Evolutionary conservation across 164 flowering plant species (phyloP), one percentile per base, ranked within the genome.

Genomic region (Piper longum): DNA sequence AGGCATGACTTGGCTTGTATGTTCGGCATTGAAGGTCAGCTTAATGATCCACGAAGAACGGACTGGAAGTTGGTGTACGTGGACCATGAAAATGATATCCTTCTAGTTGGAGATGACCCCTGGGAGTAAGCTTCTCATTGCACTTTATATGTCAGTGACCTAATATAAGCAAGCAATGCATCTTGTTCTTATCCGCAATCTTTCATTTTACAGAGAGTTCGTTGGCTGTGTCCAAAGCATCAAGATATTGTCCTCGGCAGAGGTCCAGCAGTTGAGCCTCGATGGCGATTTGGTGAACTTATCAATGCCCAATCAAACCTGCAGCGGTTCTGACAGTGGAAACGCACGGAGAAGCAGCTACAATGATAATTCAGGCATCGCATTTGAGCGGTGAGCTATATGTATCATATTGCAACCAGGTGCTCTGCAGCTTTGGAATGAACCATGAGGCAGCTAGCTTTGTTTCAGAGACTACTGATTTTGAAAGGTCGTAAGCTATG

Each of bases 1-100:
- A 79, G 86, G 73, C 79, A 74, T 63, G 98, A 85, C 67, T 75
- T 91, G 56, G 96, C 95, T 13, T 81, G 89, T 59, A 91, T 83
- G 96, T 91, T 91, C 78, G 91, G 96, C 4, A 88, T 91, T 55
- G 93, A 88, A 80, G 98, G 96, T 69, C 89, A 82, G 70, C 78
- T 91, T n/a, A 91, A 91, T 73, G 98, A 91, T 71, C 87, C 85
- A 52, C 93, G 80, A 54, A 72, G 86, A 61, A 81, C 77, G 5
- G 95, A 85, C 61, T 91, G 98, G 98, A 88, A 88, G 66, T 83
- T 91, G 16, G 98, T 91, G 16, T 91, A 85, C 48, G 83, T 88
- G 43, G 98, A 91, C 71, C 93, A 88, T 63, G 98, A 91, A 71
- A 91, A 82, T 69, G 98, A 91, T 70, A 85, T 88, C 57, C 71